phyloP scores from a whole-genome alignment of 257 asterid genomes.

The Penstemon eatonii region DNA sequence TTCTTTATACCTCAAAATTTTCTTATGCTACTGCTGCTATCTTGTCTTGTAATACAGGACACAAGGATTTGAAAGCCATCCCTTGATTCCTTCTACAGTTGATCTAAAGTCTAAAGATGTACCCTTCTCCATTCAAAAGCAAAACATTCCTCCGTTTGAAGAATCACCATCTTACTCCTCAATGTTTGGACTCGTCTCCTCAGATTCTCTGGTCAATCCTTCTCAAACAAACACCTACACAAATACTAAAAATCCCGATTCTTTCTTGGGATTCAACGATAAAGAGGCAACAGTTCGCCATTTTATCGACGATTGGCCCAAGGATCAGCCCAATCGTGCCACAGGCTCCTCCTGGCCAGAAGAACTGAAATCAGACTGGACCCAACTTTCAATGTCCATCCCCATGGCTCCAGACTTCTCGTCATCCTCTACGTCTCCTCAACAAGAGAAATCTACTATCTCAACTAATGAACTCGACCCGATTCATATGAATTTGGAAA shows the following conservation, averaged over 20 bases:
- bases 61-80: constrained; percentile 52
- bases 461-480: constrained; percentile 61
- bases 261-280: constrained; percentile 41
- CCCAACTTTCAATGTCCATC: constrained; percentile 89
- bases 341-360: constrained; percentile 6
- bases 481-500: constrained; percentile 59
- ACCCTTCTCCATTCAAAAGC: constrained; percentile 49
- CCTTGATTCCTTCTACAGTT: constrained; percentile 36
- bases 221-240: constrained; percentile 39
- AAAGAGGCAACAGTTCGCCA: constrained; percentile 54
- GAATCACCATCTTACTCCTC: constrained; percentile 33
- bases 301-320: constrained; percentile 66
- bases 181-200: constrained; percentile 63
- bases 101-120: constrained; percentile 42
- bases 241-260: too few species aligned
- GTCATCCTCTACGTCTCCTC: too few species aligned
- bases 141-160: constrained; percentile 34
- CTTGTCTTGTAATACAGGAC: constrained; percentile 35
- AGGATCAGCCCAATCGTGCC: constrained; percentile 44
- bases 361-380: constrained; percentile 74
- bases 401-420: constrained; percentile 40
- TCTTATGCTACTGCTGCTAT: too few species aligned
- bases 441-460: constrained; percentile 39
- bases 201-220: constrained; percentile 66
- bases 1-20: too few species aligned